Evolutionary conservation across 768 basidiomycete genomes (phyloP).

Genomic region (Plicaturopsis crispa): DNA sequence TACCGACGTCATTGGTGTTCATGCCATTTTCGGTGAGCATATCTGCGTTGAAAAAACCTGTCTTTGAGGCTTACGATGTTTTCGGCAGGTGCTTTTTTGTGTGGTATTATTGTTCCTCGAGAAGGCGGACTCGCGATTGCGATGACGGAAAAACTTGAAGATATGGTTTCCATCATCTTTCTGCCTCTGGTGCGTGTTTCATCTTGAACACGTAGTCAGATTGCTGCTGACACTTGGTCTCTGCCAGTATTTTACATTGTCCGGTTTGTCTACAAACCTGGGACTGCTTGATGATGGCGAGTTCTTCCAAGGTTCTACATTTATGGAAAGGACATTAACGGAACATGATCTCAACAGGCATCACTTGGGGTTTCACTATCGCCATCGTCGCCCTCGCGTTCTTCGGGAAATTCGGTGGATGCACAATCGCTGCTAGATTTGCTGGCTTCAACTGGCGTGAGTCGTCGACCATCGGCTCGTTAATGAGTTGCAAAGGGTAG

Average conservation of each 20-base stretch:
- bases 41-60: background rate
- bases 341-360: conserved; percentile 29
- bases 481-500: conserved; percentile 96
- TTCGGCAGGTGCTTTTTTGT: conserved; percentile 64
- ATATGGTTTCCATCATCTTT: conserved; percentile 87
- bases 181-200: conserved; percentile 62
- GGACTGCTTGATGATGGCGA: conserved; percentile 72
- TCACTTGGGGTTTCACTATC: conserved; percentile 85
- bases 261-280: conserved; percentile 85
- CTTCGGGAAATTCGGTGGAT: conserved; percentile 84
- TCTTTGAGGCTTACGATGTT: background rate
- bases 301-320: conserved; percentile 1
- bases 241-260: conserved; percentile 81
- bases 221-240: conserved; percentile 1
- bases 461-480: conserved; percentile 71
- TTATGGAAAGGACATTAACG: background rate
- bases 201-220: background rate
- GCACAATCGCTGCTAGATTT: conserved; percentile 58
- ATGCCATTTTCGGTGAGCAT: conserved; percentile 75
- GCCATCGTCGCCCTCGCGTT: conserved; percentile 78
- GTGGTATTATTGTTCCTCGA: conserved; percentile 77
- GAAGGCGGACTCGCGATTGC: conserved; percentile 82
- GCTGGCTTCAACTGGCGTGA: conserved; percentile 82
- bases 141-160: conserved; percentile 94
- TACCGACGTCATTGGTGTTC: conserved; percentile 88